Conservation (phyloP, 23 red algal species). For the Agarophyton chilense region DNA sequence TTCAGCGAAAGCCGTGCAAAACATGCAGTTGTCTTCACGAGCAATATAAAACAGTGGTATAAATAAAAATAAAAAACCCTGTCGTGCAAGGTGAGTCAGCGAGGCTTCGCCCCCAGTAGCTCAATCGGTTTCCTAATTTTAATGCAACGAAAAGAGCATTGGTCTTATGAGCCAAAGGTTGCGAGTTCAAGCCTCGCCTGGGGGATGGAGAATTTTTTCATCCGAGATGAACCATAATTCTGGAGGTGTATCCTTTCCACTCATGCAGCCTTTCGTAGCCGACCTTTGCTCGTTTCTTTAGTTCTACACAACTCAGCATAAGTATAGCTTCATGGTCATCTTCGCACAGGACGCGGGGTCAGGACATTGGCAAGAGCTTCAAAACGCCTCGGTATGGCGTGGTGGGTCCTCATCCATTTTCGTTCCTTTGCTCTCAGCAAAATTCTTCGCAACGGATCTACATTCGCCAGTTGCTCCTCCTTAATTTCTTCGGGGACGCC, state of each 20-base stretch:
- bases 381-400: not conserved
- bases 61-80: not conserved
- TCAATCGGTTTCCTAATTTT: slow-evolving; percentile 60
- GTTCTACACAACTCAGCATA: no score
- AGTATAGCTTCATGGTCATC: no score
- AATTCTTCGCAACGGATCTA: slow-evolving; percentile 3
- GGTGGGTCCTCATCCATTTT: slow-evolving; percentile 13
- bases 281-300: no score
- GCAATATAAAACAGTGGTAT: not conserved
- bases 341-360: no score
- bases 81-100: not conserved
- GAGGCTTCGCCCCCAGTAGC: slow-evolving; percentile 64
- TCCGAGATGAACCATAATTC: no score
- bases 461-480: not conserved
- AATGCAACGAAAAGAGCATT: slow-evolving; percentile 59
- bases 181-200: slow-evolving; percentile 84
- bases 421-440: slow-evolving; percentile 24
- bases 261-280: no score
- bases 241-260: no score
- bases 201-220: slow-evolving; percentile 33
- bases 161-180: slow-evolving; percentile 86
- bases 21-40: no score
- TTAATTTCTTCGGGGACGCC: slow-evolving; percentile 19
- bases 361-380: no score
- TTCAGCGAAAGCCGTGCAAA: not conserved